Percentiles rank a stretch among this genome's conserved stretches.
phyloP scores from a whole-genome alignment of 768 basidiomycete species.

The Paxillus involutus region DNA sequence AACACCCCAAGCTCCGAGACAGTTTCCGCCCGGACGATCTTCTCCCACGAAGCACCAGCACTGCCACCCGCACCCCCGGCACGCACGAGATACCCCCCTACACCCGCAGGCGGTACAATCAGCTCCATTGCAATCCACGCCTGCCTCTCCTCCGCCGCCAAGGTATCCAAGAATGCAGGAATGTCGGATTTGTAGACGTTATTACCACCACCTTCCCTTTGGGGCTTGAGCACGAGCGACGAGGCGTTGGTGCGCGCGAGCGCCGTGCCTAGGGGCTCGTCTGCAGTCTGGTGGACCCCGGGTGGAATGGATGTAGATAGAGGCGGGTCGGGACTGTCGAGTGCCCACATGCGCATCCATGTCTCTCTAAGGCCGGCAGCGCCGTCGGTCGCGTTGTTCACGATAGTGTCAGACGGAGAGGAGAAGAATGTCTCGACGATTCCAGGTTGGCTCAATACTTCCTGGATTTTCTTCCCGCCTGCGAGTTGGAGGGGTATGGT shows the following conservation, averaged over 20 bases:
- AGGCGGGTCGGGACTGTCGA: slow-evolving; percentile 36
- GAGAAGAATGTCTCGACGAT: slow-evolving; percentile 75
- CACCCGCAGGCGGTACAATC: slow-evolving; percentile 71
- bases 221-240: slow-evolving; percentile 88
- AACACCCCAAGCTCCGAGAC: slow-evolving; percentile 92
- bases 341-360: slow-evolving; percentile 89
- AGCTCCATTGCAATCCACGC: slow-evolving; percentile 98
- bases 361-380: slow-evolving; percentile 61
- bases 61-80: slow-evolving; percentile 41
- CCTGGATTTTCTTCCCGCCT: slow-evolving; percentile 94
- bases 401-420: slow-evolving; percentile 12
- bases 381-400: slow-evolving; percentile 1
- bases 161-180: slow-evolving; percentile 65
- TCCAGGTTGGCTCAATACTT: slow-evolving; percentile 74
- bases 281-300: not conserved
- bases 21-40: slow-evolving; percentile 59
- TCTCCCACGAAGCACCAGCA: not conserved
- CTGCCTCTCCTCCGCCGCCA: slow-evolving; percentile 60
- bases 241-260: slow-evolving; percentile 34
- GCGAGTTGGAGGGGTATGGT: slow-evolving; percentile 90
- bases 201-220: slow-evolving; percentile 97
- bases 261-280: slow-evolving; percentile 20
- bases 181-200: slow-evolving; percentile 90
- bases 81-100: slow-evolving; percentile 75
- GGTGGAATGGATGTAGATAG: not conserved